phyloP scores from a whole-genome alignment of 108 stramenopile genomes.

The Skeletonema marinoi region DNA sequence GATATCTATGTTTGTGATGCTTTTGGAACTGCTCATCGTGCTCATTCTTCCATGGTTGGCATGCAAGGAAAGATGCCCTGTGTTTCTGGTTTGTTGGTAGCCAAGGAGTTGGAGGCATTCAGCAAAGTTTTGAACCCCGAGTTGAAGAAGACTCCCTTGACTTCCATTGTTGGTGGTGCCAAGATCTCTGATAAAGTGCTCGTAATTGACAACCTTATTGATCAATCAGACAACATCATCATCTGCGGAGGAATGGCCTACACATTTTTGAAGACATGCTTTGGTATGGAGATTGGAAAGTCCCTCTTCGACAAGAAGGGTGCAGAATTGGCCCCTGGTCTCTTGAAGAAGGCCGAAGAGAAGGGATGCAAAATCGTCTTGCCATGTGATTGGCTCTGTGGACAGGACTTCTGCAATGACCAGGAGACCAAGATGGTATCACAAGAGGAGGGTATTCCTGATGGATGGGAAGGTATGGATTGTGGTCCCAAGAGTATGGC shows the following conservation, averaged over 20 bases:
- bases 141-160: constrained; percentile 26
- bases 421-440: constrained; percentile 58
- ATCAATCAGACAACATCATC: constrained; percentile 78
- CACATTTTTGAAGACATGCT: constrained; percentile 49
- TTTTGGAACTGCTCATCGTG: constrained; percentile 88
- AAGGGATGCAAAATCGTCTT: constrained; percentile 57
- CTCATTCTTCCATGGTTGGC: constrained; percentile 26
- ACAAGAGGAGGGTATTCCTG: constrained; percentile 64
- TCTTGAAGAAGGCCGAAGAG: constrained; percentile 43
- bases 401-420: constrained; percentile 47
- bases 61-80: constrained; percentile 39
- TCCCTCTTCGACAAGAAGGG: constrained; percentile 49
- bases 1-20: constrained; percentile 81
- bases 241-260: constrained; percentile 91
- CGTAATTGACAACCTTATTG: constrained; percentile 78
- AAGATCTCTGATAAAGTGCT: constrained; percentile 89
- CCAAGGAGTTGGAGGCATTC: constrained; percentile 31
- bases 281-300: constrained; percentile 56
- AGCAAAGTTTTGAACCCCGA: constrained; percentile 29
- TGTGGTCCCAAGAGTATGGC: constrained; percentile 67
- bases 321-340: constrained; percentile 63
- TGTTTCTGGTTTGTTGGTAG: constrained; percentile 30
- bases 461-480: constrained; percentile 88
- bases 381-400: constrained; percentile 73
- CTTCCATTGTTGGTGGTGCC: constrained; percentile 61